Conservation (phyloP, 495 filamentous ascomycete genomes). For the Aspergillus haitiensis region DNA sequence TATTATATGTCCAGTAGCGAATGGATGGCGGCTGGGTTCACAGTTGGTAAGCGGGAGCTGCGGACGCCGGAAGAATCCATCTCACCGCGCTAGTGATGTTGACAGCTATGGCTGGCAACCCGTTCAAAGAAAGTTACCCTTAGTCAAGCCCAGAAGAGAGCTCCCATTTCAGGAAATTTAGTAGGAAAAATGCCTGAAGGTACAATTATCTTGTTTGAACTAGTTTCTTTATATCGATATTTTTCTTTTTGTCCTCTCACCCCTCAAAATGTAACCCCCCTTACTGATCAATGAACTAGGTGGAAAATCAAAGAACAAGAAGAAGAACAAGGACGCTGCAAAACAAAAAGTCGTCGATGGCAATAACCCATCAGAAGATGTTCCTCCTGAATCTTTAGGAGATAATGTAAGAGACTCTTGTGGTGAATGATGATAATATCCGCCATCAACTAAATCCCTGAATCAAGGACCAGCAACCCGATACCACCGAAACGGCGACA, state of each 20-base stretch:
- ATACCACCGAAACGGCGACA: slow-evolving; percentile 21
- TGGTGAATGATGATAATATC: not conserved
- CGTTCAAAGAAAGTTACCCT: not conserved
- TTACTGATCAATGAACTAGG: slow-evolving; percentile 34
- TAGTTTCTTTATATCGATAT: not conserved
- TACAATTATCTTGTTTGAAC: slow-evolving; percentile 6
- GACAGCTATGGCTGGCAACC: slow-evolving; percentile 35
- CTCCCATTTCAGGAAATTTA: not conserved
- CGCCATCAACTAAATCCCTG: slow-evolving; percentile 4
- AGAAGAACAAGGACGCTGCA: slow-evolving; percentile 62
- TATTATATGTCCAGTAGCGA: not conserved
- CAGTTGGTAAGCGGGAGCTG: slow-evolving; percentile 24
- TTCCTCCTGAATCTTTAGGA: not conserved
- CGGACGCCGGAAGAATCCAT: slow-evolving; percentile 19
- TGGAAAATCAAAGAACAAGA: slow-evolving; percentile 67
- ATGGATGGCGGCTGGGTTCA: slow-evolving; percentile 6
- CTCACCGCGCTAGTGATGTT: slow-evolving; percentile 41
- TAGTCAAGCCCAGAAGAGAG: not conserved
- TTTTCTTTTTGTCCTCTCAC: slow-evolving; percentile 7
- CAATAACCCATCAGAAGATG: slow-evolving; percentile 4
- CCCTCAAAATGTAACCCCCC: slow-evolving; percentile 11
- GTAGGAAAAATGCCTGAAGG: slow-evolving; percentile 37
- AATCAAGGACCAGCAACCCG: slow-evolving; percentile 22
- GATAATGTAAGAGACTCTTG: slow-evolving; percentile 2
- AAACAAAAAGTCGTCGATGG: slow-evolving; percentile 33